phyloP scores from a whole-genome alignment of 202 grass and related monocot genomes.

The Cymbopogon flexuosus region DNA sequence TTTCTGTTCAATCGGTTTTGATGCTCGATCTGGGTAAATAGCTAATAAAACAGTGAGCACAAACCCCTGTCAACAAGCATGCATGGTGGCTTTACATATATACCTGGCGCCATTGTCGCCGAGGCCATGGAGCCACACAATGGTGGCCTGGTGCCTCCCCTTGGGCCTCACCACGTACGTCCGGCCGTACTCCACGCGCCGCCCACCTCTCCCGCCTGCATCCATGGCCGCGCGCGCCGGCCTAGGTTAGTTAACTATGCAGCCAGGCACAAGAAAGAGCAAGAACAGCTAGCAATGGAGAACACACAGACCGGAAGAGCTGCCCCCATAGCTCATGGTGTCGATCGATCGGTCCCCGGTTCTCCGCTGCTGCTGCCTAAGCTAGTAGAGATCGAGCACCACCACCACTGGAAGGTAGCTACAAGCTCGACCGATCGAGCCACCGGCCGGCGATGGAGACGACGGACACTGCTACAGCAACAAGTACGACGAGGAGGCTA shows the following conservation, averaged over 20 bases:
- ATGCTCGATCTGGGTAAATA: not conserved
- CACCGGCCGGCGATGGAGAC: too few relatives aligned
- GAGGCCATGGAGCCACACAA: conserved; percentile 97
- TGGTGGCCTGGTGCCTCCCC: conserved; percentile 88
- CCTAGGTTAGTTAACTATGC: not conserved
- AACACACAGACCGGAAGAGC: conserved; percentile 51
- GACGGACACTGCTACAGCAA: not conserved
- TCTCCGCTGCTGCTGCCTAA: not conserved
- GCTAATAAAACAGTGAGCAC: not conserved
- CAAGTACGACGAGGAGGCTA: too few relatives aligned
- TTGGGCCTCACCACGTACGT: conserved; percentile 94
- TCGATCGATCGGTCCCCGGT: not conserved
- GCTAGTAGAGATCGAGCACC: not conserved
- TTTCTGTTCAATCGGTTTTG: not conserved
- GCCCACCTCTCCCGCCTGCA: conserved; percentile 46
- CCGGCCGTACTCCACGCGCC: conserved; percentile 71
- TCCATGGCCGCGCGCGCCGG: not conserved
- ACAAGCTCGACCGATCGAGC: not conserved
- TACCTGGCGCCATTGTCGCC: conserved; percentile 85
- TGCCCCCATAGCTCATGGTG: conserved; percentile 68
- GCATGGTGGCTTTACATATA: not conserved
- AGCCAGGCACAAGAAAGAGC: not conserved
- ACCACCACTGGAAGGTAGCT: not conserved
- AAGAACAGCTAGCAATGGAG: not conserved
- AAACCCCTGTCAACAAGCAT: not conserved